These are phyloP conservation scores for Dendrocalamus latiflorus DNA, from an alignment of 202 grass and related monocot species.

Conservation along the genomic window DNA sequence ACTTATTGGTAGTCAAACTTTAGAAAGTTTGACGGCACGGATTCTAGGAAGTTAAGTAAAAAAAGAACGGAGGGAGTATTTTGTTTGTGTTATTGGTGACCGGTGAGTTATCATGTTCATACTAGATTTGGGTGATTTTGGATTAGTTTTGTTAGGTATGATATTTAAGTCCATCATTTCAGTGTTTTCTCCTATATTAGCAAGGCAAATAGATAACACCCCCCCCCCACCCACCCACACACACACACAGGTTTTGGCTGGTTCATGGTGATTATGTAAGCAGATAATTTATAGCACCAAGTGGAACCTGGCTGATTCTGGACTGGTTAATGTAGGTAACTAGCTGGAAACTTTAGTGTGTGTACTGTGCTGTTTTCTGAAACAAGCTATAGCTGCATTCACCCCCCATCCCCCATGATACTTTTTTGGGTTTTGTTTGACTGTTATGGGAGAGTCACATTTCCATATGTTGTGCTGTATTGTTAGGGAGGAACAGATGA, in stretches of 20 bases:
- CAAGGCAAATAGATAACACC: background rate
- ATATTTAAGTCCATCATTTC: background rate
- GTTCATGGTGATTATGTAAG: background rate
- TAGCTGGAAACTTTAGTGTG: background rate
- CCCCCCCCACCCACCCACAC: too few species aligned
- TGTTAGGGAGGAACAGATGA: background rate
- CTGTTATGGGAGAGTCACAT: background rate
- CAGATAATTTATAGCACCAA: background rate
- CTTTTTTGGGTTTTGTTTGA: background rate
- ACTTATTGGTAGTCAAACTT: too few species aligned
- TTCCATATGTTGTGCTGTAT: background rate
- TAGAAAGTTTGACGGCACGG: too few species aligned
- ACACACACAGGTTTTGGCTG: background rate
- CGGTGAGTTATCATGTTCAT: background rate
- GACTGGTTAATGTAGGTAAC: background rate
- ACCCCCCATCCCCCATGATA: background rate
- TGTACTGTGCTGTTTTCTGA: background rate
- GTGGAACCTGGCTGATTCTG: background rate
- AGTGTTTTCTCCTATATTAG: too few species aligned
- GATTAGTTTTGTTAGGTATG: background rate
- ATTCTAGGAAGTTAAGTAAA: too few species aligned
- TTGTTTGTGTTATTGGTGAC: background rate
- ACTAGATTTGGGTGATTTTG: background rate
- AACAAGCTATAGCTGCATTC: background rate
- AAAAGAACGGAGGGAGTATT: background rate